Percentiles rank a stretch among this genome's conserved stretches.
Conservation (phyloP, 2,329 filamentous ascomycete species). For the Teratosphaeria zuluensis region DNA sequence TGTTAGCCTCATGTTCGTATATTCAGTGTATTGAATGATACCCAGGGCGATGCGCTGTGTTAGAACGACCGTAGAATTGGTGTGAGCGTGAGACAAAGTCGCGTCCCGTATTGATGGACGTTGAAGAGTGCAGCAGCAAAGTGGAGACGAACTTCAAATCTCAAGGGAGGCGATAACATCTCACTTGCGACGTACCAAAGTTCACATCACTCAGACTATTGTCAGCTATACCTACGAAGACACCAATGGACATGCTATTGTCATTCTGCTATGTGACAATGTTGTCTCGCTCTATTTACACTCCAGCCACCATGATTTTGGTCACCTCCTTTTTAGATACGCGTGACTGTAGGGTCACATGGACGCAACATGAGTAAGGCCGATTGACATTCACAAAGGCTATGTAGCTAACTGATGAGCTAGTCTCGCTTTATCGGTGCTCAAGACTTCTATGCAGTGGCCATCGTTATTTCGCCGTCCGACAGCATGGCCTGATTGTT, state of each 20-base stretch:
- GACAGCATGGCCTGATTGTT: neutral
- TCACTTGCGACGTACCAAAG: neutral
- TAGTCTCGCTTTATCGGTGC: neutral
- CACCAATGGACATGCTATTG: neutral
- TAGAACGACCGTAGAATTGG: neutral
- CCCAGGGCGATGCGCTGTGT: slow-evolving; percentile 15
- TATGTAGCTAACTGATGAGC: neutral
- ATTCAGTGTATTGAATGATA: slow-evolving; percentile 2
- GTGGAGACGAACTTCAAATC: neutral
- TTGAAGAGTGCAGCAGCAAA: neutral
- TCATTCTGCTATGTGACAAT: neutral
- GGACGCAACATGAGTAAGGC: neutral
- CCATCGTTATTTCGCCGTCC: neutral
- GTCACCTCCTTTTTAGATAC: neutral
- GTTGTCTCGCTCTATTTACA: neutral
- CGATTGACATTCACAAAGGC: neutral
- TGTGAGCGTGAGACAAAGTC: neutral
- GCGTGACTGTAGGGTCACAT: neutral
- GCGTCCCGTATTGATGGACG: neutral
- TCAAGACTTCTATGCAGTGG: neutral
- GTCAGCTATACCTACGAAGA: neutral
- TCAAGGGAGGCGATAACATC: neutral
- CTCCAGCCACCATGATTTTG: neutral
- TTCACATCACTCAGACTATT: neutral
- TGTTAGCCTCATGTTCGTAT: slow-evolving; percentile 2